Conservation (phyloP, 345 rosid species). For the Hypericum androsaemum region DNA sequence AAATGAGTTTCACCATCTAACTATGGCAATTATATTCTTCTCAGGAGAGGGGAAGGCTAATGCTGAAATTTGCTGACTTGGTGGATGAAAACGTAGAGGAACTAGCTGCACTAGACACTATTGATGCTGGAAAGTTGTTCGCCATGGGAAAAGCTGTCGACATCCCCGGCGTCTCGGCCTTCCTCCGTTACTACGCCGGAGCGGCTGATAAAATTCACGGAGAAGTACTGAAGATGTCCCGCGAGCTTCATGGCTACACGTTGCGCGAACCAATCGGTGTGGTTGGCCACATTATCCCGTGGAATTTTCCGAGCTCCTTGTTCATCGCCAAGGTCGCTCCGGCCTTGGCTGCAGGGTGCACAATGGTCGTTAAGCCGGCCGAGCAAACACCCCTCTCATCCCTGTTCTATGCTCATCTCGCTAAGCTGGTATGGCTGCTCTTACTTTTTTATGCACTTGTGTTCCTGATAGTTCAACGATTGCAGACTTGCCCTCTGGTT, state of each 20-base stretch:
- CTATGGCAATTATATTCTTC: too few relatives aligned
- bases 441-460: too few relatives aligned
- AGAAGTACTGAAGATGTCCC: slow-evolving; percentile 49
- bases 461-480: too few relatives aligned
- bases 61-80: slow-evolving; percentile 55
- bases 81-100: slow-evolving; percentile 53
- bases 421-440: slow-evolving; percentile 24
- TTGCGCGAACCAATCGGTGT: slow-evolving; percentile 78
- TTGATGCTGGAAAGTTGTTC: slow-evolving; percentile 64
- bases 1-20: too few relatives aligned
- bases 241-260: slow-evolving; percentile 52
- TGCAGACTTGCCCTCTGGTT: too few relatives aligned
- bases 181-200: slow-evolving; percentile 66
- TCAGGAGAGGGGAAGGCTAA: slow-evolving; percentile 55
- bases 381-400: slow-evolving; percentile 91
- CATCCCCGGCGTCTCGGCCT: slow-evolving; percentile 30
- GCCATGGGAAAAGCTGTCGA: slow-evolving; percentile 29
- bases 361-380: slow-evolving; percentile 77
- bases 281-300: slow-evolving; percentile 66
- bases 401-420: slow-evolving; percentile 53
- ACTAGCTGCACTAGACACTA: slow-evolving; percentile 53
- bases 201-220: slow-evolving; percentile 93
- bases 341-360: slow-evolving; percentile 80
- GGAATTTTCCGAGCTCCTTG: slow-evolving; percentile 69
- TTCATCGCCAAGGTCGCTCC: slow-evolving; percentile 63